Evolutionary conservation across 75 land plant species (phyloP), one percentile per base, ranked within the genome.

Genomic region (Isoetes taiwanensis): DNA sequence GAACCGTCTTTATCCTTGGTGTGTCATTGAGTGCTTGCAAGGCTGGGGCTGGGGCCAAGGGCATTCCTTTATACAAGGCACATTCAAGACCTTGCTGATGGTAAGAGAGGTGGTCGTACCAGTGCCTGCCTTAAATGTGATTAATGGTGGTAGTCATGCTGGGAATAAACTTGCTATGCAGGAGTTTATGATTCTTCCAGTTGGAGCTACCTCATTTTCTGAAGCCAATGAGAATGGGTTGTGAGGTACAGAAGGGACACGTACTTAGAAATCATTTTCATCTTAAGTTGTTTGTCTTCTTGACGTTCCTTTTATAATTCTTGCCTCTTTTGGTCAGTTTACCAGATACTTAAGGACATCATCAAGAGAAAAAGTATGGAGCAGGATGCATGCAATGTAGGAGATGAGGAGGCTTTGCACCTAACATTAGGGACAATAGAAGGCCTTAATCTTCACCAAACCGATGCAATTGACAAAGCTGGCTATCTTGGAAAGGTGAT

Each of bases 351-450:
- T 29, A 90, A 90, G 71, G 87, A 82, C 30, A 83, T 90, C 59
- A 86, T 90, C 31, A 86, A 86, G 62, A 68, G 72, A 43, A 90
- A 80, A 68, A 83, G 86, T 70, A n/a, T n/a, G n/a, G 97, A 94
- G 0, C 94, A 86, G 61, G 94, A 90, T 73, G 97, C 94, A 40
- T 90, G 97, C 73, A 90, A 90, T 72, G 97, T 90, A 59, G 94
- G 97, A 40, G 97, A 90, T 65, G 97, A 83, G 61, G 97, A 23
- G 97, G 97, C 1, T 90, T 90, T 78, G 97, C 97, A 38, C 97
- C 94, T 0, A 90, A 90, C 73, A 86, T 90, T 61, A 87, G 82
- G 67, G 97, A 90, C 52, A 90, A 90, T 60, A 73, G 94, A 90
- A 61, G 97, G 97, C 3, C 68, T 90, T 27, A 71, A 82, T 56